Conservation (phyloP, 2,329 filamentous ascomycete genomes). For the Fusarium nanum region DNA sequence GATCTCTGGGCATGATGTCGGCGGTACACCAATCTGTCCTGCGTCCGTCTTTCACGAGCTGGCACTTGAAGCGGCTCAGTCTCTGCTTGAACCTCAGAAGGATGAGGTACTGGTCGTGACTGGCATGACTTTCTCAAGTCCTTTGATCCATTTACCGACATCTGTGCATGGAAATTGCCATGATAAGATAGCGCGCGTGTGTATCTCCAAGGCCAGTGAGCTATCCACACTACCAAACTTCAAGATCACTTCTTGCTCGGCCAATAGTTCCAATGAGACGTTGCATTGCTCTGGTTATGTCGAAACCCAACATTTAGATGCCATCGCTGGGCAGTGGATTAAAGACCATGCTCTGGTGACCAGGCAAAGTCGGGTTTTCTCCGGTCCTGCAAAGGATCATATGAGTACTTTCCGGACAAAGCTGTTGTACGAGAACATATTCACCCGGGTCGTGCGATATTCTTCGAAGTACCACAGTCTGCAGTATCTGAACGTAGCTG, state of each 20-base stretch:
- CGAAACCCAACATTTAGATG: neutral
- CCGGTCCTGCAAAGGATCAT: neutral
- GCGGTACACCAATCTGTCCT: neutral
- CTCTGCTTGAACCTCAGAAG: too few species aligned
- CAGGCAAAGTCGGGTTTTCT: constrained; percentile 1
- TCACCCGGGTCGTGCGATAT: neutral
- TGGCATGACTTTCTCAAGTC: neutral
- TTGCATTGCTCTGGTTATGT: neutral
- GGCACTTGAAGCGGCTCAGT: neutral
- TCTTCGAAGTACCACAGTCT: neutral
- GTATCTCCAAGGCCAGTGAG: too few species aligned
- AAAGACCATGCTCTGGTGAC: constrained; percentile 1
- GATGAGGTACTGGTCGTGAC: too few species aligned
- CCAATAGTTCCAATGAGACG: neutral
- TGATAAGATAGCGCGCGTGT: too few species aligned
- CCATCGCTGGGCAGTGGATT: neutral
- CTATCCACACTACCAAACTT: too few species aligned
- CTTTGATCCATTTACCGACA: neutral
- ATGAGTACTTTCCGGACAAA: neutral
- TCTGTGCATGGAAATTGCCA: neutral
- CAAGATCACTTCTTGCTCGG: too few species aligned
- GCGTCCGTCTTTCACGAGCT: constrained; percentile 9
- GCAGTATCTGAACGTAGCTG: neutral
- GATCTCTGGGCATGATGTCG: constrained; percentile 5
- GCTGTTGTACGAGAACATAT: neutral